Evolutionary conservation across 2,329 filamentous ascomycete genomes (phyloP), one percentile per base, ranked within the genome.

Genomic region (Pseudocercospora pini-densiflorae): DNA sequence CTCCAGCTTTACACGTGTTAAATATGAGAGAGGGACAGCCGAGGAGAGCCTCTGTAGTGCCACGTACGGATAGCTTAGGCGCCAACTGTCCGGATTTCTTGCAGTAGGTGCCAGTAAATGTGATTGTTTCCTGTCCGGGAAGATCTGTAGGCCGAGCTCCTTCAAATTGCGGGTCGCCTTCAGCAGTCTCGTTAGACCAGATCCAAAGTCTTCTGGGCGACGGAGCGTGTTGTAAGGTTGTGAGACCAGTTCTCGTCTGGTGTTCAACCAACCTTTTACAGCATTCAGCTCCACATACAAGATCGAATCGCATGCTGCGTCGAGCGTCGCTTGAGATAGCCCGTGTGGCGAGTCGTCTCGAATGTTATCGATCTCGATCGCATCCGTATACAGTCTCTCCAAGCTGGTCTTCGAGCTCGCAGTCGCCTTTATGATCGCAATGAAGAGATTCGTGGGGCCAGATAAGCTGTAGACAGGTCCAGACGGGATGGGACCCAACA

Each of bases 381-480:
- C 75, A 60, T 77, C 75, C 9, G 75, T 77, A 57, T 77, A 77
- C 5, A 77, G 66, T n/a, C 75, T 66, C n/a, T 72, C 55, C 10
- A 77, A 55, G 27, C 43, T 33, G 5, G 66, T 49, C 9, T 62
- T 55, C 2, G 68, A 61, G 1, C 60, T 59, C 1, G 73, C 70
- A 6, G 71, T 49, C 16, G 73, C 70, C 14, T 66, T 59, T 1
- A 75, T 63, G 24, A 76, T 68, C 14, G 72, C 72, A 19, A 71
- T 59, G 64, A 76, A 76, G 0, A 77, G 68, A 14, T 67, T 47
- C 9, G 75, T 74, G 2, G 74, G 66, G 1, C 55, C 71, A 5
- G 74, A 74, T 3, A 76, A 54, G 12, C 27, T 27, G 43, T 66
- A 58, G 16, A 62, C 45, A n/a, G 71, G 66, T 5, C 67, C 66